Evolutionary conservation across 1,284 basidiomycete genomes (phyloP).

Genomic region (Ganoderma leucocontextum): DNA sequence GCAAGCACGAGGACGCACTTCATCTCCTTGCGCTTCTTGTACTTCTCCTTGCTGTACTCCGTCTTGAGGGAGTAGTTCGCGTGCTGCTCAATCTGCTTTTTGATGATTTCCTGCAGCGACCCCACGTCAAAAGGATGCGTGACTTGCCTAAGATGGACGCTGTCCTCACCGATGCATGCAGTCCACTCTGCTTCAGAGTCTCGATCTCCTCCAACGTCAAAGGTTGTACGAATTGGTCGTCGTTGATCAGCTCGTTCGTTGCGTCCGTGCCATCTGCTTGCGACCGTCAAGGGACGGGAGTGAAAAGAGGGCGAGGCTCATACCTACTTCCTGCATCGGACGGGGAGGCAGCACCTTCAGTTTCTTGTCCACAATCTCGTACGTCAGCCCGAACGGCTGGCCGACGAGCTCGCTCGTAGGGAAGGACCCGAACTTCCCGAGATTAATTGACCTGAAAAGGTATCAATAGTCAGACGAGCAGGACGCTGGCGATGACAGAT

Average conservation of each 20-base stretch:
- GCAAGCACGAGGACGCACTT: conserved; percentile 66
- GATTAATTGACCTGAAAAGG: conserved; percentile 60
- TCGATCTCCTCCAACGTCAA: conserved; percentile 85
- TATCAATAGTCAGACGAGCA: conserved; percentile 23
- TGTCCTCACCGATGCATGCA: conserved; percentile 70
- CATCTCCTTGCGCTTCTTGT: conserved; percentile 92
- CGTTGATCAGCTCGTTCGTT: conserved; percentile 89
- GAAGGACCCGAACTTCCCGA: conserved; percentile 83
- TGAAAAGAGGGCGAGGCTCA: conserved; percentile 31
- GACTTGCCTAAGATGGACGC: conserved; percentile 11
- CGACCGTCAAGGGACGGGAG: conserved; percentile 23
- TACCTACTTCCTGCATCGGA: conserved; percentile 79
- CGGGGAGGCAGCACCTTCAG: conserved; percentile 68
- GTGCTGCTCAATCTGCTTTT: conserved; percentile 90
- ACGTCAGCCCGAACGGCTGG: conserved; percentile 79
- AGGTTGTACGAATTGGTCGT: conserved; percentile 81
- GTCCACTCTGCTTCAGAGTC: conserved; percentile 77
- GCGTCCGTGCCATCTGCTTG: conserved; percentile 86
- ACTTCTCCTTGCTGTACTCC: conserved; percentile 97
- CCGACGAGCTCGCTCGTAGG: conserved; percentile 72
- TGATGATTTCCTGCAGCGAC: conserved; percentile 83
- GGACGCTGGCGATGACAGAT: not conserved
- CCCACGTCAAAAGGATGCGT: conserved; percentile 7
- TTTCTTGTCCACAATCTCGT: conserved; percentile 78
- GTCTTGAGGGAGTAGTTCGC: conserved; percentile 92